These are phyloP conservation scores for Talaromyces stipitatus DNA, from an alignment of 495 filamentous ascomycete species.

Conservation along the genomic window DNA sequence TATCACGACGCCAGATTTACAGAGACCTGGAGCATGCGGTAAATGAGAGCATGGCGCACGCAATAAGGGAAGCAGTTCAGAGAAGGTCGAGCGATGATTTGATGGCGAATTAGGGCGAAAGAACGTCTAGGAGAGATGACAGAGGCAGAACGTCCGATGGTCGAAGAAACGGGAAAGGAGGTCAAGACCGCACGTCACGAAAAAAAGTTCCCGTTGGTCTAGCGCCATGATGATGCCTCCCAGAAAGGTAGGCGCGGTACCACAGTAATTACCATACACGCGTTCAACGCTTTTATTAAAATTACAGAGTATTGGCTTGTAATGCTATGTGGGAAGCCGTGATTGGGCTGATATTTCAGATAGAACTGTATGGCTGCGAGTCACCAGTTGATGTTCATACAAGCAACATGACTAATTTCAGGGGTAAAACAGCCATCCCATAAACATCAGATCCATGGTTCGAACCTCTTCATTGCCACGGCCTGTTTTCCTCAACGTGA, in stretches of 20 bases:
- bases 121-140: slow-evolving; percentile 4
- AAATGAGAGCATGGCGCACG: slow-evolving; percentile 1
- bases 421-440: slow-evolving; percentile 1
- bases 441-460: slow-evolving; percentile 1
- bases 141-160: slow-evolving; percentile 4
- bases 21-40: background rate
- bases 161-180: slow-evolving; percentile 7
- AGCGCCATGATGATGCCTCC: background rate
- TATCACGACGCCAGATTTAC: slow-evolving; percentile 3
- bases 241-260: background rate
- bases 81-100: background rate
- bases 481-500: background rate
- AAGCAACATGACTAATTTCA: slow-evolving; percentile 4
- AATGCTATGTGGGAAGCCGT: slow-evolving; percentile 8
- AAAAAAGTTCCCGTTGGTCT: slow-evolving; percentile 4
- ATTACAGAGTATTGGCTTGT: background rate
- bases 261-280: background rate
- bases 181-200: slow-evolving; percentile 1
- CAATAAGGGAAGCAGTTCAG: background rate
- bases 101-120: slow-evolving; percentile 1
- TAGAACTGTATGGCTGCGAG: too few species aligned
- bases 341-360: background rate
- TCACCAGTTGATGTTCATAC: too few species aligned
- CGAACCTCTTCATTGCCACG: background rate
- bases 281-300: background rate